phyloP scores from a whole-genome alignment of 148 eudicot genomes.

The Vaccinium darrowii region DNA sequence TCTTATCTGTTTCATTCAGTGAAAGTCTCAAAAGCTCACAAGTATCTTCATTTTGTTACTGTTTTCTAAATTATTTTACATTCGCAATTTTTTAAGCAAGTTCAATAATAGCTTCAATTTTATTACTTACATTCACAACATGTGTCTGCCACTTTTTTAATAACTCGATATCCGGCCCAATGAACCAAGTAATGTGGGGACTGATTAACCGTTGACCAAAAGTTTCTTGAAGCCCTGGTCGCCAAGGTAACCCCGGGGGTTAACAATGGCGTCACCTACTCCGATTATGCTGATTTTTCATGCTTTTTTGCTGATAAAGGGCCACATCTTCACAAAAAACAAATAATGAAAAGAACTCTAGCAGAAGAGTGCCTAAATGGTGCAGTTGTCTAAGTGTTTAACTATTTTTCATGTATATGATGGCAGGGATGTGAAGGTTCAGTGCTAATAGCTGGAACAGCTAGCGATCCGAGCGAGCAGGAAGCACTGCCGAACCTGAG shows the following conservation, averaged over 20 bases:
- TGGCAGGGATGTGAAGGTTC: conserved; percentile 57
- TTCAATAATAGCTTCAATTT: no score
- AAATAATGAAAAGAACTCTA: background rate
- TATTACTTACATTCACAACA: no score
- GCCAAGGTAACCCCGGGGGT: background rate
- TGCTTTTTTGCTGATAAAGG: background rate
- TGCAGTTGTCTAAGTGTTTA: background rate
- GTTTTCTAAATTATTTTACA: no score
- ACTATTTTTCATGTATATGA: background rate
- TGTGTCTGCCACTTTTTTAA: no score
- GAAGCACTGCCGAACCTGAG: conserved; percentile 39
- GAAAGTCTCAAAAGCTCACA: no score
- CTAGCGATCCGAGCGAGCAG: conserved; percentile 38
- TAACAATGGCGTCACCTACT: background rate
- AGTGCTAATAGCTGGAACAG: conserved; percentile 44
- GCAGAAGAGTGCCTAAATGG: background rate
- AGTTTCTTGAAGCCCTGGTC: background rate
- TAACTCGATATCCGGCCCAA: no score
- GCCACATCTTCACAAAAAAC: no score
- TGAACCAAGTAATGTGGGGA: background rate
- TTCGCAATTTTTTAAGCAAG: no score
- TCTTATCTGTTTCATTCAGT: no score
- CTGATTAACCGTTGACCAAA: background rate
- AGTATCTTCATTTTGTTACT: no score
- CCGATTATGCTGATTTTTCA: background rate